Base-by-base conservation (phyloP, 805 yeast genomes). In the Candida manassasensis region DNA sequence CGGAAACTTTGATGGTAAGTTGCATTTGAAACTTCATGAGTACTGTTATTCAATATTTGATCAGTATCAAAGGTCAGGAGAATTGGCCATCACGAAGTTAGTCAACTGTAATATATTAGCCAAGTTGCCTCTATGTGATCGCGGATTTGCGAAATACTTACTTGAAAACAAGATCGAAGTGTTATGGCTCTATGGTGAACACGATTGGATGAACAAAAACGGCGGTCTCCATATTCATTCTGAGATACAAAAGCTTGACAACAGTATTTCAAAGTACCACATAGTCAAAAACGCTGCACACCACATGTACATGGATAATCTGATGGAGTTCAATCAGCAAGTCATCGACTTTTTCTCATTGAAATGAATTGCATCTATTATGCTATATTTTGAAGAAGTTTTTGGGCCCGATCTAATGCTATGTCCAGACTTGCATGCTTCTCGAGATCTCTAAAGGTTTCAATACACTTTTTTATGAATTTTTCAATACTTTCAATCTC, bases 11-110 rank as follows among this genome's bases (percentile, higher is more conserved):
- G 37, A 38, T 18, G 17, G 8, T 1, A 50, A 43, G 11, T 45
- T 66, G 27, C 52, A 64, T 6, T 43, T 61, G 28, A 61, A 61
- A 33, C 51, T 66, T 10, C 71, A 66, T 40, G 49, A 57, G 38
- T 66, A 65, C 43, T 63, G 69, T 0, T 66, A 52, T 37, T 61
- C 69, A 1, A 59, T 66, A 2, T 66, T 65, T 45, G 65, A 64
- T 44, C 71, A 66, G 44, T 65, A 45, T 44, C 69, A 61, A 43
- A 66, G 68, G 1, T 60, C 68, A 2, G 71, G 71, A 2, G 71
- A 66, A 38, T 49, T 66, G 39, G 71, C 71, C 22, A 65, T 66
- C 19, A 61, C 70, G 11, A 63, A 60, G 36, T 48, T 66, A 12
- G 58, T 66, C 24, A 63, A 54, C 40, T 67, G 60, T 41, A 69